Evolutionary conservation across 257 asterid genomes (phyloP).

Genomic region (Solanum gracilifrons): DNA sequence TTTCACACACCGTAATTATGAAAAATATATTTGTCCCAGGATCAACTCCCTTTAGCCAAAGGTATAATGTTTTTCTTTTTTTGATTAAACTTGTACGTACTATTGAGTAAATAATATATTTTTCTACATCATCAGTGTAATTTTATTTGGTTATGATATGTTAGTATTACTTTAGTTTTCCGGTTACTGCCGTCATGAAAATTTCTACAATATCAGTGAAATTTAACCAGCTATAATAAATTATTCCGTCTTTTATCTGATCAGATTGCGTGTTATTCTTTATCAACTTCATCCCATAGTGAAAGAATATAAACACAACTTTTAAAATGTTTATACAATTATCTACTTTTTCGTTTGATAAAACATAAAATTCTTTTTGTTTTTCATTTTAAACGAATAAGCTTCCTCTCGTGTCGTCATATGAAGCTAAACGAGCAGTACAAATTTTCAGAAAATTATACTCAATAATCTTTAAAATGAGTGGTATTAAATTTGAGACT

Average conservation of each 20-base stretch:
- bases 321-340: too few relatives aligned
- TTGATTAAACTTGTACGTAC: not conserved
- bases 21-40: not conserved
- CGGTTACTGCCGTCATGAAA: not conserved
- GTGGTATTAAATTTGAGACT: not conserved
- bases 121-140: not conserved
- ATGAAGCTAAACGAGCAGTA: too few relatives aligned
- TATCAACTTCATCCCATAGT: not conserved
- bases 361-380: too few relatives aligned
- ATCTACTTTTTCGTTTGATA: not conserved
- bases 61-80: too few relatives aligned
- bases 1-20: not conserved
- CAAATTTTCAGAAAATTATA: too few relatives aligned
- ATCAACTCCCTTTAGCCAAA: too few relatives aligned
- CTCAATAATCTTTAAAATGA: not conserved
- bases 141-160: not conserved
- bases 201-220: not conserved
- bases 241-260: not conserved
- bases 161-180: not conserved
- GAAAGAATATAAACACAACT: not conserved
- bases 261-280: not conserved
- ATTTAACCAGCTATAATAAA: not conserved
- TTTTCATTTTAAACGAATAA: not conserved
- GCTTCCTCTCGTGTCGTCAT: too few relatives aligned
- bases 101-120: too few relatives aligned